A percentile compares a stretch with the other conserved stretches of the same genome.
Conservation (phyloP, 768 basidiomycete species). For the Tylopilus sp. region DNA sequence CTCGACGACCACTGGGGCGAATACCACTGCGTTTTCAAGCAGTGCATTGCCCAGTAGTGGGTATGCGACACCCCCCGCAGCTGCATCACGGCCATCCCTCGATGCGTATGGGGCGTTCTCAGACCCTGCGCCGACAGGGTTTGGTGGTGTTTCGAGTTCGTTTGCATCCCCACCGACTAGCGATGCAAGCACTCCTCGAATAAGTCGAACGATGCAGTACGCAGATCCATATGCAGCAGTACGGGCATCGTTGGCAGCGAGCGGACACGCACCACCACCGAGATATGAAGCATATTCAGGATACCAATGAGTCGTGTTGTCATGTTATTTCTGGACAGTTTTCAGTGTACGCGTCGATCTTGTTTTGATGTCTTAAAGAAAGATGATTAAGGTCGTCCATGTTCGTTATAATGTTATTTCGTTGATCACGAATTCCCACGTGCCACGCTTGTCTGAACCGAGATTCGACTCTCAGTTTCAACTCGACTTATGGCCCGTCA, state of each 20-base stretch:
- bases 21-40: constrained; percentile 23
- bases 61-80: constrained; percentile 32
- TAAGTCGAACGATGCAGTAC: constrained; percentile 92
- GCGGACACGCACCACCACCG: constrained; percentile 37
- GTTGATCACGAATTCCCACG: constrained; percentile 23
- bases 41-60: constrained; percentile 21
- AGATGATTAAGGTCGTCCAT: constrained; percentile 12
- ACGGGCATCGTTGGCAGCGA: constrained; percentile 49
- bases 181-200: constrained; percentile 39
- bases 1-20: constrained; percentile 23
- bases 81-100: constrained; percentile 60
- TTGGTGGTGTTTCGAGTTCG: constrained; percentile 41
- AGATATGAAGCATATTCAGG: constrained; percentile 54
- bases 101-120: constrained; percentile 91
- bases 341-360: constrained; percentile 13
- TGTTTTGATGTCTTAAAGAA: constrained; percentile 3
- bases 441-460: neutral
- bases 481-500: constrained; percentile 8
- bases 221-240: constrained; percentile 87
- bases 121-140: constrained; percentile 80
- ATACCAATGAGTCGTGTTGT: constrained; percentile 37
- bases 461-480: neutral
- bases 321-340: constrained; percentile 3
- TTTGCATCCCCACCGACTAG: constrained; percentile 32
- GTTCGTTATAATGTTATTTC: constrained; percentile 8